Evolutionary conservation across 306 rosid genomes (phyloP), one percentile per base, ranked within the genome.

Genomic region (Luffa aegyptiaca): DNA sequence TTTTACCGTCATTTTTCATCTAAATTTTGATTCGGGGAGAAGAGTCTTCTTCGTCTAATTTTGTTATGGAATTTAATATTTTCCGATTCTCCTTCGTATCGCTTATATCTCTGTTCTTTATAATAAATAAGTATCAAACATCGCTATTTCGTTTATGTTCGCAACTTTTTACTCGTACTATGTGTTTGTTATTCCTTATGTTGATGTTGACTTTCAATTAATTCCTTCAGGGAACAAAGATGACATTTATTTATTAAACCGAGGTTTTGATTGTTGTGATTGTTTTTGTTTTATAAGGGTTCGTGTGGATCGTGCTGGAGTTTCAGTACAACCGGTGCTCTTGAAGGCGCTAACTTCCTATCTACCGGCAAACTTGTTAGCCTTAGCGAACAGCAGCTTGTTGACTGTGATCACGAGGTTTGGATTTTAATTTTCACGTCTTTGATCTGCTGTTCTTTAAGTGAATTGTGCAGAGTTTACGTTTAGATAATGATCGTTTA

Each of bases 261-360:
- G 44, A 49, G 55, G 42, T 46, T 48, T 63, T 79, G 36, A 64
- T 79, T 2, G 3, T 16, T 20, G 7, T 81, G 76, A 52, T 42
- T 79, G 44, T 36, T 37, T 45, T 35, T 42, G 11, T 37, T 80
- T 82, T 46, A 80, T 75, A 78, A 95, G 98, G 98, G 97, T 41
- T 93, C 97, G 2, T 95, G 99, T 71, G 99, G 99, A 74, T 95
- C 99, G 3, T 95, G 99, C 87, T 93, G 97, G 97, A 95, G 99
- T 84, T 95, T 95, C 88, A 95, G 97, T 80, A 75, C 99, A 12
- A 90, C 93, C 10, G 99, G 99, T 48, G 99, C 99, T 9, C 83
- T 95, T 80, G 97, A 95, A 90, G 99, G 99, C 85, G 99, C 99
- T 48, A 88, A 93, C 81, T 93, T 84, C 72, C 91, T 95, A 7